Percentiles rank a stretch among this genome's conserved stretches.
phyloP scores from a whole-genome alignment of 2,329 filamentous ascomycete genomes.

The Sporothrix globosa region DNA sequence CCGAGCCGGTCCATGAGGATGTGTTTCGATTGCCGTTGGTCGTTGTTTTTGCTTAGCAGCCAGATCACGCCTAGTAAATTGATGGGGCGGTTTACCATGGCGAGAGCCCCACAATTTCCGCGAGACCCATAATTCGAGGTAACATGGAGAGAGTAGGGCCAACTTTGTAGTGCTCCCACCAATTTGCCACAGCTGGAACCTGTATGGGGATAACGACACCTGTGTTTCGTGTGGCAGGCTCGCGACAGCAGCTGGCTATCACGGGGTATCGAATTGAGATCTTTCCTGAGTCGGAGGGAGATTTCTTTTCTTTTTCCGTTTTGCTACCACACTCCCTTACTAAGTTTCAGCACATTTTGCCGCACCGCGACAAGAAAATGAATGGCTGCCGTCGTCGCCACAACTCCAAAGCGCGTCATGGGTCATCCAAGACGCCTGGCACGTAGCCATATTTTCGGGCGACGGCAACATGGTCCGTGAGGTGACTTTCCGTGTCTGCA shows the following conservation, averaged over 20 bases:
- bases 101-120: not conserved
- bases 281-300: not conserved
- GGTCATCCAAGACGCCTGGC: not conserved
- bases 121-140: constrained; percentile 1
- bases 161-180: not conserved
- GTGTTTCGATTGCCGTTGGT: constrained; percentile 1
- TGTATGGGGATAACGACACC: constrained; percentile 14
- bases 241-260: not conserved
- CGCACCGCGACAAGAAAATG: not conserved
- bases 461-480: not conserved
- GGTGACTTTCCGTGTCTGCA: constrained; percentile 2
- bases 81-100: not conserved
- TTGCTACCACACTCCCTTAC: not conserved
- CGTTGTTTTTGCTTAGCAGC: not conserved
- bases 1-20: not conserved
- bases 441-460: not conserved
- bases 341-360: constrained; percentile 6
- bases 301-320: not conserved
- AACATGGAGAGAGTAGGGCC: not conserved
- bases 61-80: not conserved
- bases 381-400: not conserved
- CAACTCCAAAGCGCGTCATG: not conserved
- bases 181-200: not conserved
- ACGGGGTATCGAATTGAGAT: not conserved
- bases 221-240: constrained; percentile 27